These are phyloP conservation scores for Thoreauomyces humboldtii DNA, from an alignment of 192 early-diverging fungal species.

Conservation along the genomic window DNA sequence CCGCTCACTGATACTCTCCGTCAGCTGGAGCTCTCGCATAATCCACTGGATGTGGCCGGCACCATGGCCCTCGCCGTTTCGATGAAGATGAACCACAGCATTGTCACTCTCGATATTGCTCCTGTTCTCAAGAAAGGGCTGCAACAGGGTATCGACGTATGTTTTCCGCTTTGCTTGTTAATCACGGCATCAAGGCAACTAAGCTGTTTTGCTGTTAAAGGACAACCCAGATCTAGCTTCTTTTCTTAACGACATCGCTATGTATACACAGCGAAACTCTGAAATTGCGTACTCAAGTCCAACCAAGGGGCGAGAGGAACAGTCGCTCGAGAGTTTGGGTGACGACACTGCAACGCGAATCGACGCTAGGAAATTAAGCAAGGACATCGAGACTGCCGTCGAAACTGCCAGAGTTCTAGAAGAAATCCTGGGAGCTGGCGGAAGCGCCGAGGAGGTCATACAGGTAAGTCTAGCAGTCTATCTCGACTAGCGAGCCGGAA, in stretches of 20 bases:
- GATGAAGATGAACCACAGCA: slow-evolving; percentile 73
- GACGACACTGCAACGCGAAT: too few relatives aligned
- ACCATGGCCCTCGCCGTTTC: slow-evolving; percentile 78
- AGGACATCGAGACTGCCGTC: slow-evolving; percentile 5
- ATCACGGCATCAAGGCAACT: too few relatives aligned
- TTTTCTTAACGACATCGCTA: slow-evolving; percentile 30
- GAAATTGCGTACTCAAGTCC: slow-evolving; percentile 16
- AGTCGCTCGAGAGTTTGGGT: too few relatives aligned
- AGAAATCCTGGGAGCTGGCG: slow-evolving; percentile 23
- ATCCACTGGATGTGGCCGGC: slow-evolving; percentile 76
- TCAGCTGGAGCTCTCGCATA: slow-evolving; percentile 73
- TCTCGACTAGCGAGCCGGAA: not conserved
- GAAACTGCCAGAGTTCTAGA: slow-evolving; percentile 23
- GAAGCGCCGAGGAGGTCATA: not conserved
- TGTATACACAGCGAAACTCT: slow-evolving; percentile 31
- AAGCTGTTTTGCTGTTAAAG: not conserved
- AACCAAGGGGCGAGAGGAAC: too few relatives aligned
- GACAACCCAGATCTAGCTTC: slow-evolving; percentile 25
- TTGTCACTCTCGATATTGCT: slow-evolving; percentile 70
- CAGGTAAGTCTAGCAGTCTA: slow-evolving; percentile 1
- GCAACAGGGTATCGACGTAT: not conserved
- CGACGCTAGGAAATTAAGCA: too few relatives aligned
- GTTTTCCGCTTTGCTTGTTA: not conserved
- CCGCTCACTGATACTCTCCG: slow-evolving; percentile 68
- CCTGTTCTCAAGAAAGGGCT: slow-evolving; percentile 14